Conservation (phyloP, 148 eudicot genomes). For the Vaccinium macrocarpon region DNA sequence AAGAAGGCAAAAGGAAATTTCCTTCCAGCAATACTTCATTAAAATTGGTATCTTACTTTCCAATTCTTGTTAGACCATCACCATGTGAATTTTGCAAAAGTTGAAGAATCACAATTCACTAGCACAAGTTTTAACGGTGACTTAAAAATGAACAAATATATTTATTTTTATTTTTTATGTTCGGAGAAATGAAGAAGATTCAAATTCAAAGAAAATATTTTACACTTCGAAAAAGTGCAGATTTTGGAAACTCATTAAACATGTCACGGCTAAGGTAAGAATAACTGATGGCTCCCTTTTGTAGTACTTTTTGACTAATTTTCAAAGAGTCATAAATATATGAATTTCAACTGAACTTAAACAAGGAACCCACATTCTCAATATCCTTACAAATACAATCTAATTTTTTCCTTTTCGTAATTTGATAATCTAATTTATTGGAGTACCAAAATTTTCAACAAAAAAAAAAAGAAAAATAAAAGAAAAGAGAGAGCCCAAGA, state of each 20-base stretch:
- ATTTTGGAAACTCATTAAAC: neutral
- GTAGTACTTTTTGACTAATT: neutral
- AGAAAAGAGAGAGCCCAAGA: neutral
- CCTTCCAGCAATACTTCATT: neutral
- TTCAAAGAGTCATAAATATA: neutral
- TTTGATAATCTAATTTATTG: too few relatives aligned
- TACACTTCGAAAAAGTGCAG: neutral
- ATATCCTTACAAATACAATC: too few relatives aligned
- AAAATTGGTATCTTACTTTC: slow-evolving; percentile 3
- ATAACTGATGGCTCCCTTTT: neutral
- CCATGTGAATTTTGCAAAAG: slow-evolving; percentile 9
- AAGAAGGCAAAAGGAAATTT: neutral
- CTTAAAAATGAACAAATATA: neutral
- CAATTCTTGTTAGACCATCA: slow-evolving; percentile 8
- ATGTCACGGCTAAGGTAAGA: neutral
- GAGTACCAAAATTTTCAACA: too few relatives aligned
- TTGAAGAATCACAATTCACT: neutral
- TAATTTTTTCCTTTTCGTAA: too few relatives aligned
- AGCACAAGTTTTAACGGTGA: neutral
- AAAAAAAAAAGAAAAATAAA: neutral
- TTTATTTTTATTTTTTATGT: too few relatives aligned
- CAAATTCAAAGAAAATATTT: too few relatives aligned
- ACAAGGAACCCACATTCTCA: too few relatives aligned
- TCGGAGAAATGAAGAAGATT: too few relatives aligned
- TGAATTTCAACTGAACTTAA: neutral